Conservation (phyloP, 352 stramenopile species). For the Pythium aristosporum region DNA sequence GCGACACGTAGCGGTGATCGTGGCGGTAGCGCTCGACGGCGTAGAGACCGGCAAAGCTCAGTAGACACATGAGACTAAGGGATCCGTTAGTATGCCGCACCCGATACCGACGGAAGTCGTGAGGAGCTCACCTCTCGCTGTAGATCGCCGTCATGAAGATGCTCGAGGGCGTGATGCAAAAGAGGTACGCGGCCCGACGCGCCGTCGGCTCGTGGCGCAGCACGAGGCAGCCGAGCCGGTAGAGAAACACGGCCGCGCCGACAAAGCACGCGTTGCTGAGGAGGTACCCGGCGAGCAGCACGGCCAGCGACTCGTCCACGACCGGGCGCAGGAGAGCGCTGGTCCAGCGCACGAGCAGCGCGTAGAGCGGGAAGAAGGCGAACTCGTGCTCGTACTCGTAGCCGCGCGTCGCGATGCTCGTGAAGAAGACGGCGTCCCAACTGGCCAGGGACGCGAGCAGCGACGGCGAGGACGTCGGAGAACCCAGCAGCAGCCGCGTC, state of each 20-base stretch:
- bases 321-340: conserved; percentile 21
- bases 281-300: conserved; percentile 51
- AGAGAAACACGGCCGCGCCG: conserved; percentile 65
- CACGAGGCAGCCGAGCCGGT: conserved; percentile 58
- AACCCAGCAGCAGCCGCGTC: conserved; percentile 26
- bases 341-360: conserved; percentile 47
- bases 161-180: conserved; percentile 69
- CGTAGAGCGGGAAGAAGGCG: conserved; percentile 84
- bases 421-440: conserved; percentile 87
- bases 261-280: conserved; percentile 80
- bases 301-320: conserved; percentile 20
- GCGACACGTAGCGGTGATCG: conserved; percentile 15
- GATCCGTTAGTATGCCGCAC: too few species aligned
- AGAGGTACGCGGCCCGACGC: conserved; percentile 68
- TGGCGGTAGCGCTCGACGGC: conserved; percentile 41
- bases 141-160: conserved; percentile 86
- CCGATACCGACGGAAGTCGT: too few species aligned
- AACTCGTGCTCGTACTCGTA: conserved; percentile 88
- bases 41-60: conserved; percentile 80
- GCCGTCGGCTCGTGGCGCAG: conserved; percentile 52
- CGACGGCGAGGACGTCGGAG: conserved; percentile 12
- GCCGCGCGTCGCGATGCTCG: conserved; percentile 62
- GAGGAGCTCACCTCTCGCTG: conserved; percentile 64
- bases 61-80: conserved; percentile 64
- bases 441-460: conserved; percentile 54